A percentile compares a stretch with the other conserved stretches of the same genome.
These are phyloP conservation scores for Mycena kentingensis DNA, from an alignment of 768 basidiomycete species.

Conservation along the genomic window DNA sequence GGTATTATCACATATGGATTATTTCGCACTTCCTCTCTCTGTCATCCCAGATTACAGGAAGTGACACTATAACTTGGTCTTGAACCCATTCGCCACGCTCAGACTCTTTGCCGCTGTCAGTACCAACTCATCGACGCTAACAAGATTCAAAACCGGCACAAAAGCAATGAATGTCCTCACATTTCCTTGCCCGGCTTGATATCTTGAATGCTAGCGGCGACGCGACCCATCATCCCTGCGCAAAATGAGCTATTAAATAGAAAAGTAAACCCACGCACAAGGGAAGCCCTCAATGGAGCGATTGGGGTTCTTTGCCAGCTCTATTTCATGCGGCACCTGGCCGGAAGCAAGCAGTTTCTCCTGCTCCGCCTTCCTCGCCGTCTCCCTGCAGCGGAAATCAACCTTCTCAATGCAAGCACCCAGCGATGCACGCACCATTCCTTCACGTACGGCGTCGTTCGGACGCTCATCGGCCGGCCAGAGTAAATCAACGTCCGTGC, in stretches of 20 bases:
- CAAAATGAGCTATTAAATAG: background rate
- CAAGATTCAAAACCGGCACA: constrained; percentile 1
- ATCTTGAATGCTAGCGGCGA: constrained; percentile 73
- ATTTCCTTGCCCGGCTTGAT: constrained; percentile 86
- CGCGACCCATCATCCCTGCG: constrained; percentile 77
- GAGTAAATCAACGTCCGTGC: constrained; percentile 72
- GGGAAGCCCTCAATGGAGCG: constrained; percentile 57
- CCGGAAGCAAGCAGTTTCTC: constrained; percentile 59
- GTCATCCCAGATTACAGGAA: too few species aligned
- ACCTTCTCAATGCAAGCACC: background rate
- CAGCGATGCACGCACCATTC: constrained; percentile 53
- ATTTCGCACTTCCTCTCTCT: too few species aligned
- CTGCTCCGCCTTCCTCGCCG: constrained; percentile 60
- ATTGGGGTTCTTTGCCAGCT: constrained; percentile 69
- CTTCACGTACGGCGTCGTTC: constrained; percentile 75
- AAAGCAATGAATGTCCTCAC: constrained; percentile 42
- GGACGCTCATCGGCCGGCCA: constrained; percentile 81
- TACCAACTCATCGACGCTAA: constrained; percentile 82
- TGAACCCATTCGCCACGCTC: constrained; percentile 43
- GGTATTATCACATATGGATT: too few species aligned
- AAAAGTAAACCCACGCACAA: constrained; percentile 45
- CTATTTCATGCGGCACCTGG: constrained; percentile 73
- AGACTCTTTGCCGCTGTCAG: constrained; percentile 64
- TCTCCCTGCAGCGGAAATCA: constrained; percentile 64
- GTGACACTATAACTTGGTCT: too few species aligned